These are phyloP conservation scores for Plasmodium cynomolgi DNA, from an alignment of 169 alveolate genomes.

Conservation along the genomic window DNA sequence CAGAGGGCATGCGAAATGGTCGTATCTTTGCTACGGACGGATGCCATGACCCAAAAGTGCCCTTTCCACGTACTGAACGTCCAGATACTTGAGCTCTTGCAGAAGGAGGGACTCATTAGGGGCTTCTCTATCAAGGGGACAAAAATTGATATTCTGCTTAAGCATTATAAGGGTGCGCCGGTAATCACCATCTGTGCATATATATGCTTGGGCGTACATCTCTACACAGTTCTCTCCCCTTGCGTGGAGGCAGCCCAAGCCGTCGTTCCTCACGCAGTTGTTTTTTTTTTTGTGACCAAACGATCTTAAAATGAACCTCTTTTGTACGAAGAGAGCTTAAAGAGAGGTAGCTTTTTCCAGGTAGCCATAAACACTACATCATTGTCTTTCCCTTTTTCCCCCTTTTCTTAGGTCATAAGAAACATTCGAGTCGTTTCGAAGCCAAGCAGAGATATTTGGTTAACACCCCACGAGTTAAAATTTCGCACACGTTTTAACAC, in stretches of 20 bases:
- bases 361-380: background rate
- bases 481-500: slow-evolving; percentile 91
- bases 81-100: slow-evolving; percentile 87
- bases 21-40: slow-evolving; percentile 87
- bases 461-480: slow-evolving; percentile 91
- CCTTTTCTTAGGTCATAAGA: slow-evolving; percentile 83
- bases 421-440: slow-evolving; percentile 91
- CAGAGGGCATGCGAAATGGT: slow-evolving; percentile 93
- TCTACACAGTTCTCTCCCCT: background rate
- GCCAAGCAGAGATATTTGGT: slow-evolving; percentile 93
- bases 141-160: slow-evolving; percentile 88
- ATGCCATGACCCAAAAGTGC: slow-evolving; percentile 86
- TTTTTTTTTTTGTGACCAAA: background rate
- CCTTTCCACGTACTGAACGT: slow-evolving; percentile 88
- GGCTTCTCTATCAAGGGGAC: slow-evolving; percentile 91
- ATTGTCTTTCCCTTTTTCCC: background rate
- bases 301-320: background rate
- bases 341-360: background rate
- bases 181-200: slow-evolving; percentile 43
- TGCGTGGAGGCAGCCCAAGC: background rate
- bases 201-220: background rate
- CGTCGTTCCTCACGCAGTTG: background rate
- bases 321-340: background rate
- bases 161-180: slow-evolving; percentile 89
- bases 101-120: slow-evolving; percentile 89